Percentiles rank a stretch among this genome's conserved stretches.
Conservation (phyloP, 768 basidiomycete species). For the Naganishia friedmannii region DNA sequence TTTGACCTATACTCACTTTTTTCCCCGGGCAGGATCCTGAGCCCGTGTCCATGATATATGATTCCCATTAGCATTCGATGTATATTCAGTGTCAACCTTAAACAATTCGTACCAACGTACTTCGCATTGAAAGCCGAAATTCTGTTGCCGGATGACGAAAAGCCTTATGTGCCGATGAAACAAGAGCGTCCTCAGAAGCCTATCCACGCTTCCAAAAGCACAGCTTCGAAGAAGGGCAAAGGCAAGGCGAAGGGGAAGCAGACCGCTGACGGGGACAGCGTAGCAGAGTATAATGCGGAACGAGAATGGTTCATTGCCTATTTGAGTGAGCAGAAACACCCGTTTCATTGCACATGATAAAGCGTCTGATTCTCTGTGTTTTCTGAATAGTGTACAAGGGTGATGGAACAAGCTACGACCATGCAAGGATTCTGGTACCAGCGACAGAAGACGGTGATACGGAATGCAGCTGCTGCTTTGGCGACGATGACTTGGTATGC, state of each 20-base stretch:
- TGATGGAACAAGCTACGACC: slow-evolving; percentile 49
- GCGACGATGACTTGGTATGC: slow-evolving; percentile 67
- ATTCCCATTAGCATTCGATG: slow-evolving; percentile 60
- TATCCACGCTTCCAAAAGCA: slow-evolving; percentile 51
- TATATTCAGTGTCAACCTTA: slow-evolving; percentile 52
- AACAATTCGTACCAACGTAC: slow-evolving; percentile 68
- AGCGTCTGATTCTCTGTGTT: slow-evolving; percentile 29
- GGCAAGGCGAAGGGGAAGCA: slow-evolving; percentile 33
- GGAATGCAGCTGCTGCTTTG: slow-evolving; percentile 86
- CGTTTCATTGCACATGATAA: slow-evolving; percentile 40
- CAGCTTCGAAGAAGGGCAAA: slow-evolving; percentile 41
- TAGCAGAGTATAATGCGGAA: slow-evolving; percentile 40
- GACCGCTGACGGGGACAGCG: neutral
- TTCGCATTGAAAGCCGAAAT: slow-evolving; percentile 56
- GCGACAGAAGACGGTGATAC: slow-evolving; percentile 60
- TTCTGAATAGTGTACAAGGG: slow-evolving; percentile 38
- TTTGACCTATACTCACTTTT: slow-evolving; percentile 11
- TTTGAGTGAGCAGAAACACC: slow-evolving; percentile 33
- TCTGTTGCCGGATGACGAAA: slow-evolving; percentile 37
- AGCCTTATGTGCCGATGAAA: slow-evolving; percentile 38
- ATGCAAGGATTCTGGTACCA: slow-evolving; percentile 57
- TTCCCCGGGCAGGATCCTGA: slow-evolving; percentile 52
- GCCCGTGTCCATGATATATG: slow-evolving; percentile 60
- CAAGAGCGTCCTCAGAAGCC: slow-evolving; percentile 52
- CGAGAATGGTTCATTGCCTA: slow-evolving; percentile 57